A percentile compares a stretch with the other conserved stretches of the same genome.
phyloP scores from a whole-genome alignment of 352 stramenopile species.

The Globisporangium cederbergense region DNA sequence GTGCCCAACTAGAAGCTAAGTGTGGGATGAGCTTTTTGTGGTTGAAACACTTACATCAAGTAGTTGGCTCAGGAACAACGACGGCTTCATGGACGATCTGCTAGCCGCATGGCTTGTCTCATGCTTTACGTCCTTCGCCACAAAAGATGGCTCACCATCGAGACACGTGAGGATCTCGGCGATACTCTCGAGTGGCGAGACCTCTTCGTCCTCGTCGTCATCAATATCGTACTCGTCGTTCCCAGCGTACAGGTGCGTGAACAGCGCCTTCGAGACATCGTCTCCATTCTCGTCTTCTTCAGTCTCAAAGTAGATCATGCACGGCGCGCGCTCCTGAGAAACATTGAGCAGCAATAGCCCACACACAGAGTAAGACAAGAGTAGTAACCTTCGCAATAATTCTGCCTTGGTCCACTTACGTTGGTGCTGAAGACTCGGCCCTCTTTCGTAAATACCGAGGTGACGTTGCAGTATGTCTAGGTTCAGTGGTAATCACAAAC shows the following conservation, averaged over 20 bases:
- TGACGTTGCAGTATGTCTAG: slow-evolving; percentile 61
- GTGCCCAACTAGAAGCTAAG: background rate
- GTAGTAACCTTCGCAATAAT: background rate
- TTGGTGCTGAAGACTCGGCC: slow-evolving; percentile 81
- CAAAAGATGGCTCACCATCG: slow-evolving; percentile 3
- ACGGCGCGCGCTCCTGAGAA: slow-evolving; percentile 64
- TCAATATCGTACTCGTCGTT: slow-evolving; percentile 25
- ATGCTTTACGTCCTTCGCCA: background rate
- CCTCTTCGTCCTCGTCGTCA: slow-evolving; percentile 15
- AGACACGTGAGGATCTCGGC: slow-evolving; percentile 19
- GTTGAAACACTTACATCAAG: slow-evolving; percentile 6
- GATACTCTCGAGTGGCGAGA: slow-evolving; percentile 5
- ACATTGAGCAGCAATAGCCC: background rate
- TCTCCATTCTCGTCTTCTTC: slow-evolving; percentile 37
- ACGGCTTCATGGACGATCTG: background rate
- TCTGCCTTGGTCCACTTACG: slow-evolving; percentile 20
- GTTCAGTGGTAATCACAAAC: background rate
- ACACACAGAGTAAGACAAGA: slow-evolving; percentile 2
- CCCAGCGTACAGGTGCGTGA: slow-evolving; percentile 46
- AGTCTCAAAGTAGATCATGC: slow-evolving; percentile 69
- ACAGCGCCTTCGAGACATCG: slow-evolving; percentile 67
- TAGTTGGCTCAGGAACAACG: slow-evolving; percentile 9
- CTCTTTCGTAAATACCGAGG: slow-evolving; percentile 54
- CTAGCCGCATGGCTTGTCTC: background rate
- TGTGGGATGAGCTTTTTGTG: background rate